Evolutionary conservation across 768 basidiomycete species (phyloP).

Genomic region (Boletus pseudopeckii): DNA sequence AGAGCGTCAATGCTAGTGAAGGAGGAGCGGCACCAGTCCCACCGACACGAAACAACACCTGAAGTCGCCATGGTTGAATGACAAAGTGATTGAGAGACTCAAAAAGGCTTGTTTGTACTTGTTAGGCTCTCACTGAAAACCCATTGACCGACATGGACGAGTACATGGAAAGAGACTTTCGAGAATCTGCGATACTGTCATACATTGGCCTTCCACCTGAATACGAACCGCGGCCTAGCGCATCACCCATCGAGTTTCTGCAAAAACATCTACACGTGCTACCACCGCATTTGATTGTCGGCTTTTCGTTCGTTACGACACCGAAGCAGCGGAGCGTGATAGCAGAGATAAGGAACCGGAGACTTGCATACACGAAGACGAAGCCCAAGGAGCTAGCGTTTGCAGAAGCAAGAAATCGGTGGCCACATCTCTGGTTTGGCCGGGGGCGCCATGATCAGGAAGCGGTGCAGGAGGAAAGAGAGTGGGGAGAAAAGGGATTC

Average conservation of each 20-base stretch:
- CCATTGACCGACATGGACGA: background rate
- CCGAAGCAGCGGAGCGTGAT: conserved; percentile 67
- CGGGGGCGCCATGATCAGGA: conserved; percentile 45
- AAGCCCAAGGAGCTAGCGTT: conserved; percentile 56
- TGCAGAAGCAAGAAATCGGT: conserved; percentile 47
- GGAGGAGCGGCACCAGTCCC: conserved; percentile 50
- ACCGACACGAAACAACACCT: conserved; percentile 40
- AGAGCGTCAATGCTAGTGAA: conserved; percentile 41
- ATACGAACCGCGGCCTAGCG: conserved; percentile 58
- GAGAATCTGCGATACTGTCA: conserved; percentile 33
- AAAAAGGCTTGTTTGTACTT: conserved; percentile 19
- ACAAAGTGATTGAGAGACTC: background rate
- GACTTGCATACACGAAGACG: conserved; percentile 57
- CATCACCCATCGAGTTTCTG: conserved; percentile 63
- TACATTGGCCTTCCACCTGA: conserved; percentile 58
- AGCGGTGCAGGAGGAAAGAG: conserved; percentile 61
- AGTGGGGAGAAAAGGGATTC: conserved; percentile 65
- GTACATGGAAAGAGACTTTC: conserved; percentile 10
- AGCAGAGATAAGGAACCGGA: conserved; percentile 66
- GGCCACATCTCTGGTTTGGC: conserved; percentile 71
- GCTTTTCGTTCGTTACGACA: conserved; percentile 42
- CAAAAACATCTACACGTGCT: conserved; percentile 53
- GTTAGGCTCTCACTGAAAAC: conserved; percentile 6
- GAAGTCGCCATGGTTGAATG: conserved; percentile 6
- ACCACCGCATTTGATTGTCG: conserved; percentile 57